Conservation (phyloP, 1,284 basidiomycete genomes). For the Trametes pubescens region DNA sequence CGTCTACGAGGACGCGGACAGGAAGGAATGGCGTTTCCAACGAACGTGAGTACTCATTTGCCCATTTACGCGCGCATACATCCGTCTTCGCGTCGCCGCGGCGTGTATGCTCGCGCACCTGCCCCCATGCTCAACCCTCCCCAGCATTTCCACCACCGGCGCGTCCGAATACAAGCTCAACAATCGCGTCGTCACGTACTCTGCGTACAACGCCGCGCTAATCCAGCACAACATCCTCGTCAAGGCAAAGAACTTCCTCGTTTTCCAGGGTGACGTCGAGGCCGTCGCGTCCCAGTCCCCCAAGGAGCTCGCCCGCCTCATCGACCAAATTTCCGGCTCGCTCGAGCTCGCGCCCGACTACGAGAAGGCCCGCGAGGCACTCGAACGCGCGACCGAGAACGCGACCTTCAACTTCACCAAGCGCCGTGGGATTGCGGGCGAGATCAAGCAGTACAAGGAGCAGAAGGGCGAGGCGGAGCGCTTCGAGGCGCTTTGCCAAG, state of each 20-base stretch:
- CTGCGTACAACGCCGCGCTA: conserved; percentile 86
- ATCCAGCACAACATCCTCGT: conserved; percentile 95
- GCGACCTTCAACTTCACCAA: conserved; percentile 96
- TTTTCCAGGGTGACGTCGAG: conserved; percentile 99
- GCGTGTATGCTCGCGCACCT: background rate
- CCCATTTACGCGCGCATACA: background rate
- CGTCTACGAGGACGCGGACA: conserved; percentile 81
- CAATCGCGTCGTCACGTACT: conserved; percentile 79
- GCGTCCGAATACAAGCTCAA: conserved; percentile 92
- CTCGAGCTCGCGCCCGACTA: conserved; percentile 91
- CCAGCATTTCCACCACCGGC: conserved; percentile 86
- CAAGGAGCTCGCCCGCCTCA: conserved; percentile 87
- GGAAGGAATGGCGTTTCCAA: conserved; percentile 90
- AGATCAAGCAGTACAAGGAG: conserved; percentile 98
- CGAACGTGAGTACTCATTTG: conserved; percentile 76
- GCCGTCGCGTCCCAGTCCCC: conserved; percentile 96
- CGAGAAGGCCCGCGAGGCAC: conserved; percentile 86
- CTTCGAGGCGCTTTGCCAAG: conserved; percentile 82
- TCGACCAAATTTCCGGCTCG: conserved; percentile 96
- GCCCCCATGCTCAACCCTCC: background rate
- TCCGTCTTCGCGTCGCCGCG: background rate
- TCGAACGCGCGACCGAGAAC: conserved; percentile 92
- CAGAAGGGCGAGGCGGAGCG: conserved; percentile 94
- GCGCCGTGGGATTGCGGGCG: conserved; percentile 90
- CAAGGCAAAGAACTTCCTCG: conserved; percentile 99